A percentile compares a stretch with the other conserved stretches of the same genome.
These are phyloP conservation scores for Cladophialophora chaetospira DNA, from an alignment of 2,329 filamentous ascomycete species.

Conservation along the genomic window DNA sequence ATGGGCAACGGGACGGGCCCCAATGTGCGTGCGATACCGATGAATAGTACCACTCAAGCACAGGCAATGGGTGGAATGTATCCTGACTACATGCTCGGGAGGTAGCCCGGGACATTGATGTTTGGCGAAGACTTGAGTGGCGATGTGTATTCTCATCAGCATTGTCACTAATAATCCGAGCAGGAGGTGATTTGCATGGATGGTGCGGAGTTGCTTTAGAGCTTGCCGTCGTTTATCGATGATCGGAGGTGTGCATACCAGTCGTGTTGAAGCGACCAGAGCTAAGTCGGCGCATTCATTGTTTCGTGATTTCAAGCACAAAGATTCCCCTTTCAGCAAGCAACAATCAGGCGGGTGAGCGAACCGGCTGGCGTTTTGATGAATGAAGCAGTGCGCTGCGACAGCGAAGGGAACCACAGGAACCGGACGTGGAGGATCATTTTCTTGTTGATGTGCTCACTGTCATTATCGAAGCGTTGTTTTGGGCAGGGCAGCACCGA, in stretches of 20 bases:
- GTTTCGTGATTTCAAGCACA: constrained; percentile 23
- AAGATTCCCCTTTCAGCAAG: constrained; percentile 29
- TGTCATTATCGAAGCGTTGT: constrained; percentile 21
- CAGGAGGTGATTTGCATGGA: neutral
- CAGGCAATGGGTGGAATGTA: constrained; percentile 42
- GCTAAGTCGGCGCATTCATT: constrained; percentile 5
- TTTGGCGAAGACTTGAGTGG: neutral
- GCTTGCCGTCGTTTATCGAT: neutral
- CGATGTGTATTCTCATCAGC: neutral
- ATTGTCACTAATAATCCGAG: neutral
- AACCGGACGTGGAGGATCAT: constrained; percentile 4
- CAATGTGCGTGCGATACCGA: constrained; percentile 36
- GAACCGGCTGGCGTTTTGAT: constrained; percentile 25
- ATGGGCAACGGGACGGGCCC: constrained; percentile 38
- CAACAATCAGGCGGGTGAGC: constrained; percentile 22
- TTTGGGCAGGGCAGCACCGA: neutral
- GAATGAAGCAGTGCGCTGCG: neutral
- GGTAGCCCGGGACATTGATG: constrained; percentile 32
- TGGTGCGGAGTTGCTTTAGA: neutral
- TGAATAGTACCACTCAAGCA: constrained; percentile 34
- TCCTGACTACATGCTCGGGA: constrained; percentile 53
- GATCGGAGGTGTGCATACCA: neutral
- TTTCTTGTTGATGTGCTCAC: constrained; percentile 7
- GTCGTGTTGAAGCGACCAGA: neutral
- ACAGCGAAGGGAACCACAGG: constrained; percentile 14